Evolutionary conservation across 2,329 filamentous ascomycete genomes (phyloP), one percentile per base, ranked within the genome.

Genomic region (Penicillium italicum): DNA sequence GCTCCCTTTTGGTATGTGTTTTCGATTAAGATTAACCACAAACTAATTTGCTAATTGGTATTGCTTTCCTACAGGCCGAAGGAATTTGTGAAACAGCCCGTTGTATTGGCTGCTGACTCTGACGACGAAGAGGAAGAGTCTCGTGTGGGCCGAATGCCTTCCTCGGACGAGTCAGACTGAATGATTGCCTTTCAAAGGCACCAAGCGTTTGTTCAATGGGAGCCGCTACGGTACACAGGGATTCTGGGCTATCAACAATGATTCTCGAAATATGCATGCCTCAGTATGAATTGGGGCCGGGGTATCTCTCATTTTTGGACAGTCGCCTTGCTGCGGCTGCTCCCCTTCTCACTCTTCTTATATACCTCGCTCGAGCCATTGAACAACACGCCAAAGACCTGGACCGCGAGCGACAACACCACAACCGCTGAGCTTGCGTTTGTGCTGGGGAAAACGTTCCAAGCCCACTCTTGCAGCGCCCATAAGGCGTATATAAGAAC

Each of bases 371-470:
- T 56, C 28, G 66, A 62, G 16, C 71, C 72, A 42, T 74, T 74
- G 65, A 71, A 67, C 80, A 87, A 89, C 14, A 84, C 77, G 44
- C 84, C 79, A 6, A 77, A 76, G 1, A 93, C 85, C 16, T 88
- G 89, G 12, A 83, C 69, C 18, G 84, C 84, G 65, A 97, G 77
- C 37, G 85, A 83, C 24, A 80, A 80, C 14, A 99, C 89, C 9
- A 91, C 92, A 6, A 81, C 76, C 59, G 75, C 72, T 6, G 87
- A 89, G 71, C 86, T 89, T 34, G 70, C 61, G 52, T 79, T 74
- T 33, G 86, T 88, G 70, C 91, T 96, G n/a, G 92, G 92, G 70
- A 89, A 97, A 10, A 92, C 85, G 65, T 97, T 96, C 92, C 92
- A 97, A 12, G 89, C 90, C 86, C 88, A 92, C 73, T 97, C 92